These are phyloP conservation scores for Tetracladium marchalianum DNA, from an alignment of 495 filamentous ascomycete genomes.

Conservation along the genomic window DNA sequence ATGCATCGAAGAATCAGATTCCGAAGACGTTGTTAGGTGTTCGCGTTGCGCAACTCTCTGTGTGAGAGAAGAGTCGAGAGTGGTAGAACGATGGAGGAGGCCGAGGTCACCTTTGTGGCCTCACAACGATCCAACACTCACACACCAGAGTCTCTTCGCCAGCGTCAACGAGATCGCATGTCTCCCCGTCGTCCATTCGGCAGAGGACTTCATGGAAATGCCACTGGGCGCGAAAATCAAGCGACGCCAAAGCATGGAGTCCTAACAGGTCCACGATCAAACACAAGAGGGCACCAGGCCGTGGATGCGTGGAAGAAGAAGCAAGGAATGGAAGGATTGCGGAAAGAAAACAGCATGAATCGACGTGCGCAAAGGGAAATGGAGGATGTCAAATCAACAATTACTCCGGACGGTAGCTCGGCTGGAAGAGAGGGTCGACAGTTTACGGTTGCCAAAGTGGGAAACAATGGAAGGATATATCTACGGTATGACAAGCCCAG, in stretches of 20 bases:
- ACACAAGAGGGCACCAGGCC: constrained; percentile 5
- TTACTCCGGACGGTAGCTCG: constrained; percentile 31
- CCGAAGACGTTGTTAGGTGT: background rate
- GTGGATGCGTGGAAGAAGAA: constrained; percentile 10
- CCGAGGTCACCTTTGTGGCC: constrained; percentile 6
- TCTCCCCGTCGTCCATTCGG: constrained; percentile 15
- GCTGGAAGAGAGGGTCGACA: constrained; percentile 56
- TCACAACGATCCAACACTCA: constrained; percentile 4
- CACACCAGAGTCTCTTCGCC: constrained; percentile 17
- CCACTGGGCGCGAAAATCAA: constrained; percentile 3
- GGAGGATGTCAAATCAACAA: constrained; percentile 31
- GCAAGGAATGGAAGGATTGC: constrained; percentile 15
- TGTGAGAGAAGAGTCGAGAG: constrained; percentile 2
- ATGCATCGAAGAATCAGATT: constrained; percentile 2
- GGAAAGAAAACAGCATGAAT: constrained; percentile 17
- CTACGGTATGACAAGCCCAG: constrained; percentile 57
- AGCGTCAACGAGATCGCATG: constrained; percentile 20
- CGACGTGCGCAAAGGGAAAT: constrained; percentile 10
- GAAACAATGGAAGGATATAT: constrained; percentile 88
- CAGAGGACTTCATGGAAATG: constrained; percentile 7
- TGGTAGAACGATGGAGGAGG: constrained; percentile 7
- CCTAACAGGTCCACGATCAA: constrained; percentile 11
- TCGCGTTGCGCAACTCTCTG: background rate
- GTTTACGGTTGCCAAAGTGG: constrained; percentile 91
- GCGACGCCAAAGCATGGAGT: constrained; percentile 4